Base-by-base conservation (phyloP, 208 protist genomes). In the Leptomonas pyrrhocoris region DNA sequence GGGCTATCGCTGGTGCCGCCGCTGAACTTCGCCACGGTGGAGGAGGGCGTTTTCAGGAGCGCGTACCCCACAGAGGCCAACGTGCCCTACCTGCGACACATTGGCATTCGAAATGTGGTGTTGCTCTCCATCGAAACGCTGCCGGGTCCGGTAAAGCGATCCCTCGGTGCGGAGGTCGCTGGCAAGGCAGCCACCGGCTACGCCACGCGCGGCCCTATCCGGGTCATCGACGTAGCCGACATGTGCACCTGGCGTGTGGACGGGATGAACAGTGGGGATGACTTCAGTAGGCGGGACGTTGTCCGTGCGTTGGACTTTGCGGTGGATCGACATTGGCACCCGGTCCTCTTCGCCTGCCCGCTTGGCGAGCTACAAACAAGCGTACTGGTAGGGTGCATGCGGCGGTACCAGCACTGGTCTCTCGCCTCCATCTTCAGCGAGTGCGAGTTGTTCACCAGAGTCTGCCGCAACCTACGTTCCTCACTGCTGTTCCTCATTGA, bases 341-440 rank as follows among this genome's bases (percentile, higher is more conserved):
- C 94, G n/a, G 75, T 98, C 28, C 85, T 98, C 46, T 88, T 98
- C 27, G 64, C 83, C 16, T 97, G 92, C 51, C 87, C 92, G 13
- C 92, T 85, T 2, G 94, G 94, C 27, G 86, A 96, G 51, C 64
- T 96, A 16, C 85, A 96, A 53, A 97, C 94, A 31, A 95, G 85
- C 53, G 83, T 92, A 1, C 58, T 97, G 11, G 80, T 96, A 2
- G 91, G 87, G 19, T 98, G 94, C 81, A 84, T 97, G 68, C 83
- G 93, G 21, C 92, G 86, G 23, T 85, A 89, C 46, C 88, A 96
- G 71, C 73, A 85, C 63, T 97, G 93, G 91, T 76, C 83, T 5
- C 64, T 98, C 38, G 72, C 85, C 2, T 66, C 87, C 19, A 93
- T 94, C 53, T 76, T 93, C 42, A 78, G 68, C 19, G 94, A 98